Base-by-base conservation (phyloP, 352 stramenopile species). In the Phytophthora syringae region DNA sequence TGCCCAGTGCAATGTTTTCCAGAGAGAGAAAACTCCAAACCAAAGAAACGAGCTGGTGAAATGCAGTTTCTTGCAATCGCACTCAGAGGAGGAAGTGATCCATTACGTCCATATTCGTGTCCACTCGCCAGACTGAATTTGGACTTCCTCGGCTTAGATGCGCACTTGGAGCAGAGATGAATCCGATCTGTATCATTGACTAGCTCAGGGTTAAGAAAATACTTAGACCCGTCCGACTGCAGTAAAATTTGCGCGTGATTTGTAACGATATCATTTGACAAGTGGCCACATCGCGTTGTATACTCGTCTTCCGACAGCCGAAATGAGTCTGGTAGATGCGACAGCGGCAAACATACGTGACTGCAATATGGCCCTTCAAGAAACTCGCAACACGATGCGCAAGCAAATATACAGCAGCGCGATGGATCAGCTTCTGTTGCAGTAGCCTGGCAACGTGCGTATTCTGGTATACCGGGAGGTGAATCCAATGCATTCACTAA, bases 1-100 rank as follows among this genome's bases (percentile, higher is more conserved):
- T 70, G 60, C 0, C 47, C 60, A 10, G 12, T 39, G 0, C 37
- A 58, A 49, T 64, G 60, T 30, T 69, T 57, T 40, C 60, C 52
- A 2, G 60, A 64, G 0, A 69, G 34, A 32, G 52, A 57, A 1
- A 69, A 15, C 20, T 69, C 60, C 18, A 50, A 18, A 2, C 60
- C 60, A 42, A 71, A 61, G 36, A 24, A 36, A 3, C 4, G 40
- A 27, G 40, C 40, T 28, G 40, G 40, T 2, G 40, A 18, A n/a
- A 48, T 48, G 28, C 40, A 48, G 9, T 48, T 24, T 48, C 28
- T 48, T 7, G 18, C 40, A 30, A 48, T 7, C 28, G 40, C 2
- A 18, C 21, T 48, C 3, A 48, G 20, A 15, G 16, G 9, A 2
- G 40, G 40, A 48, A 28, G 18, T 7, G 18, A 24, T 28, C 1